phyloP scores from a whole-genome alignment of 2,329 filamentous ascomycete genomes.

The Talaromyces albobiverticillius region DNA sequence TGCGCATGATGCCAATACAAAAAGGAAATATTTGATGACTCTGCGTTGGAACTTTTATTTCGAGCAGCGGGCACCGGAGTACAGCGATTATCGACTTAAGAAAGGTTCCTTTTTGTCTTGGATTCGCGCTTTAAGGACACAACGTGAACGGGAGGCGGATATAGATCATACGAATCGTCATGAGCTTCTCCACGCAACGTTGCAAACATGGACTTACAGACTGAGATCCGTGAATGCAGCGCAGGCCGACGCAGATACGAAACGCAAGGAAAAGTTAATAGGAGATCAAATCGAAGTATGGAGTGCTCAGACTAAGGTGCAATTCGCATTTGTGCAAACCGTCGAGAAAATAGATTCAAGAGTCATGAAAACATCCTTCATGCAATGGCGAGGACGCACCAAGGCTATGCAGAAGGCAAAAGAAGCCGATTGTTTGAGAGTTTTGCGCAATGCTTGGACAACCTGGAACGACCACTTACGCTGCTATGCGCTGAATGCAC shows the following conservation, averaged over 20 bases:
- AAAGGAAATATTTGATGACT: conserved; percentile 36
- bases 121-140: conserved; percentile 38
- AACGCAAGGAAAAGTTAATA: conserved; percentile 31
- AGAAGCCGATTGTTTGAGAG: conserved; percentile 49
- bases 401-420: conserved; percentile 48
- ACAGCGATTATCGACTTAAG: conserved; percentile 40
- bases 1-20: conserved; percentile 28
- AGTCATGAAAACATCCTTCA: conserved; percentile 46
- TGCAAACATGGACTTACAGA: conserved; percentile 35
- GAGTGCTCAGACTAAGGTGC: conserved; percentile 41
- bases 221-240: conserved; percentile 25
- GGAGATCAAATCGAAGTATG: conserved; percentile 41
- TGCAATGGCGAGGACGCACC: conserved; percentile 49
- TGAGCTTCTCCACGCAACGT: conserved; percentile 24
- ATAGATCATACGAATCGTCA: conserved; percentile 32
- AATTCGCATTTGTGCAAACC: conserved; percentile 41
- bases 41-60: conserved; percentile 47
- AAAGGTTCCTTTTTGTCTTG: conserved; percentile 39
- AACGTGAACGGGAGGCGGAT: conserved; percentile 38
- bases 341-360: conserved; percentile 44
- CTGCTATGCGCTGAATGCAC: conserved; percentile 49
- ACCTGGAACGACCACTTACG: conserved; percentile 62
- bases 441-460: conserved; percentile 58
- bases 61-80: conserved; percentile 41
- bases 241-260: conserved; percentile 29